Base-by-base conservation (phyloP, 176 grass and related monocot species). In the Tillandsia leiboldiana region DNA sequence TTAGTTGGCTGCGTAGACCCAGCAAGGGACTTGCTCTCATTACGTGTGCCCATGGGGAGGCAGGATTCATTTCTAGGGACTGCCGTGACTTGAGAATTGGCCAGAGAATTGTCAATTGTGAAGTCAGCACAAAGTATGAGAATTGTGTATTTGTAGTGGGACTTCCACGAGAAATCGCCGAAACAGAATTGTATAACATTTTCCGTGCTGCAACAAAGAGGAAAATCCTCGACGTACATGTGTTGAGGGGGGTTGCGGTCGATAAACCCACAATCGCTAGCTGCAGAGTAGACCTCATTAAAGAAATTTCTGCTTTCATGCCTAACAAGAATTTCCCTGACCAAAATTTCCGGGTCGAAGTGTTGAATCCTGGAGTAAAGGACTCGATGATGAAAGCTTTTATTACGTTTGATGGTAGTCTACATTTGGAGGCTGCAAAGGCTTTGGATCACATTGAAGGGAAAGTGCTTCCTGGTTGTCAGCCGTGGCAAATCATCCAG, bases 361-460 rank as follows among this genome's bases (percentile, higher is more conserved):
- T 96, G 64, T 75, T 89, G 8, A 65, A 71, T 66, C 84, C 93
- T 2, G 83, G 81, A 77, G 68, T 75, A 26, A 85, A 64, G 50
- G 93, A 96, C 63, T 74, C 20, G 22, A 53, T 71, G 61, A 90
- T 83, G 79, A 92, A 53, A 70, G 93, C 93, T 74, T 61, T 17
- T n/a, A 90, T 96, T 71, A 77, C 81, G 20, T 96, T 92, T 80
- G 79, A 96, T 84, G 83, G 89, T 66, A 83, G 83, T 75, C 80
- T 96, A 78, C 86, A 96, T 69, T 87, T 77, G 54, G 86, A 92
- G 86, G 93, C 86, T 66, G 93, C 89, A 63, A 92, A 79, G 61
- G 93, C 93, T 67, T 71, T 97, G 18, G 89, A 97, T 26, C 76
- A 90, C 79, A 79, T 97, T 48, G 50, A 97, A 82, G 89, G 93